phyloP scores from a whole-genome alignment of 176 grass and related monocot genomes.

The Ampelocalamus luodianensis region DNA sequence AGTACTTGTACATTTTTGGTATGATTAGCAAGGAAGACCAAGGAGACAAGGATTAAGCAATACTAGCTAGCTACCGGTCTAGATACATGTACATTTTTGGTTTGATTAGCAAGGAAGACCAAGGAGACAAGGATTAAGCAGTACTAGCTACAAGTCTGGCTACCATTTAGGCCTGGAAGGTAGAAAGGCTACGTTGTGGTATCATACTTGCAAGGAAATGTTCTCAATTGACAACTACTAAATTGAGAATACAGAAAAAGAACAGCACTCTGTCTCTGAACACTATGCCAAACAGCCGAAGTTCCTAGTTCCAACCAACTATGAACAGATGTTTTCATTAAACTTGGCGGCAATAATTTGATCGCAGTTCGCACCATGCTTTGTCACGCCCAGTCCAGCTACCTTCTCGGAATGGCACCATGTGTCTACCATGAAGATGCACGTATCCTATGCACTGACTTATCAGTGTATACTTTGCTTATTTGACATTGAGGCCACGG shows the following conservation, averaged over 20 bases:
- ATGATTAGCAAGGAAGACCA: neutral
- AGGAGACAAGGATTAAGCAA: neutral
- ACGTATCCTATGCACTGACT: neutral
- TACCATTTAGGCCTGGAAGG: neutral
- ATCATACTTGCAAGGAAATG: neutral
- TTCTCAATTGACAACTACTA: neutral
- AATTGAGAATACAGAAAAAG: neutral
- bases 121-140: no score
- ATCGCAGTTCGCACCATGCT: neutral
- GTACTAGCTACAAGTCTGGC: neutral
- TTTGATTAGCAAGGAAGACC: no score
- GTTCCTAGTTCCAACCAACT: neutral
- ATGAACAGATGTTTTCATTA: neutral
- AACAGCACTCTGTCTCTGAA: neutral
- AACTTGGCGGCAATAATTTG: neutral
- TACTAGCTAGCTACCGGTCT: neutral
- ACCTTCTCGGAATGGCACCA: neutral
- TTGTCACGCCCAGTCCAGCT: neutral
- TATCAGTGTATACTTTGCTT: neutral
- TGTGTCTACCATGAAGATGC: neutral
- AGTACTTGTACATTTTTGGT: neutral
- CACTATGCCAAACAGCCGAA: neutral
- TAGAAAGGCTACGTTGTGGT: conserved; percentile 6
- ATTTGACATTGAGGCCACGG: conserved; percentile 23
- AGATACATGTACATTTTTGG: no score